phyloP scores from a whole-genome alignment of 768 basidiomycete genomes.

The Epithele typhae region DNA sequence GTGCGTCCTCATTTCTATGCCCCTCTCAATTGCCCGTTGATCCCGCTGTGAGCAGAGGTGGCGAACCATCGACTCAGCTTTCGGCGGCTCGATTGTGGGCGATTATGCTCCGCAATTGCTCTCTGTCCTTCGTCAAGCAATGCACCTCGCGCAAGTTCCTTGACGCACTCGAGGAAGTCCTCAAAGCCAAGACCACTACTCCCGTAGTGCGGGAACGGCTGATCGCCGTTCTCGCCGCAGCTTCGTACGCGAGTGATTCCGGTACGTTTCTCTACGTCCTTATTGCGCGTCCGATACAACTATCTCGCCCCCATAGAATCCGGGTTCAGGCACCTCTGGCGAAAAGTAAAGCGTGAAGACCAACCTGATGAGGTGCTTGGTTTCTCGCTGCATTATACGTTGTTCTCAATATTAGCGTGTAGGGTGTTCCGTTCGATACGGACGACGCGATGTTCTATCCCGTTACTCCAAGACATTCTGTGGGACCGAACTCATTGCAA shows the following conservation, averaged over 20 bases:
- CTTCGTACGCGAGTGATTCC: constrained; percentile 61
- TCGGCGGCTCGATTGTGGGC: constrained; percentile 84
- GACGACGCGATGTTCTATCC: constrained; percentile 81
- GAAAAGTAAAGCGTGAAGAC: constrained; percentile 69
- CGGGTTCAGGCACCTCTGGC: constrained; percentile 73
- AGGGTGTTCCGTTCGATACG: constrained; percentile 75
- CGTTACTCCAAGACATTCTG: constrained; percentile 33
- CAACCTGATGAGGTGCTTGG: constrained; percentile 72
- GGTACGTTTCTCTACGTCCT: constrained; percentile 22
- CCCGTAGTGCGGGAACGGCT: constrained; percentile 81
- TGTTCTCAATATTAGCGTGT: neutral
- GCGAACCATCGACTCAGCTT: constrained; percentile 69
- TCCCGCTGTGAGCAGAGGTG: constrained; percentile 45
- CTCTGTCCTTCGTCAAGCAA: constrained; percentile 65
- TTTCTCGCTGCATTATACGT: neutral
- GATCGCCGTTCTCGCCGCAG: constrained; percentile 77
- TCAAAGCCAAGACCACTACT: constrained; percentile 56
- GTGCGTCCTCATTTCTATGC: constrained; percentile 33
- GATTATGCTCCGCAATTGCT: constrained; percentile 82
- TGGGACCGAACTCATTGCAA: constrained; percentile 7
- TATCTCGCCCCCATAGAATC: constrained; percentile 29
- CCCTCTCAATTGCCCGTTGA: constrained; percentile 11
- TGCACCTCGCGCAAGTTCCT: constrained; percentile 74
- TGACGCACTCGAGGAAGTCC: constrained; percentile 72
- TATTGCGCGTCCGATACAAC: neutral